Evolutionary conservation across 345 rosid species (phyloP), one percentile per base, ranked within the genome.

Genomic region (rapeseed (Brassica napus)): DNA sequence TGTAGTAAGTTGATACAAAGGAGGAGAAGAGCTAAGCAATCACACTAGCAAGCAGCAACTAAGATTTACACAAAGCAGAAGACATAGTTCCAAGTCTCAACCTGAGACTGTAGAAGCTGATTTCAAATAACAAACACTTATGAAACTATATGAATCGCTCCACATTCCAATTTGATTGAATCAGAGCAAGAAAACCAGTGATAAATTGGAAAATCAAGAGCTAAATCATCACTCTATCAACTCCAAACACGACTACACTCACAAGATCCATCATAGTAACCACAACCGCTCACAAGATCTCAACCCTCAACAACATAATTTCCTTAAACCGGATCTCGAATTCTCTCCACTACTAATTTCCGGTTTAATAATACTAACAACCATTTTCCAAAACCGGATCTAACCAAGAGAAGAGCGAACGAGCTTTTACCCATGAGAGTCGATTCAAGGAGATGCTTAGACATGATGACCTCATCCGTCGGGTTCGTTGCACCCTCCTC

Each of bases 381-480:
- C 2, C 3, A 26, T 18, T 8, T 0, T 11, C 0, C 10, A 32
- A 6, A 71, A 65, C 6, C 30, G 69, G 80, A 76, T 76, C 80
- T 12, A 71, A 44, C 15, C 52, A 18, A 26, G 0, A 73, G 60
- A 39, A 55, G 2, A 55, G 2, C 52, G 39, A 70, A 0, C 6
- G 44, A 75, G 73, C 57, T 72, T 72, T 39, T 39, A 94, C 98
- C 97, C 91, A 94, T 87, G 42, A 94, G 91, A 89, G 99, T 90
- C 66, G 92, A 86, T 80, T 95, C 97, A 12, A 93, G 96, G 69
- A 91, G 87, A 79, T 88, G 91, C 39, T 67, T 85, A 9, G 92
- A 85, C 91, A 93, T 85, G 71, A 95, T 87, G 34, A 91, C 92
- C 89, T 93, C 94, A 76, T 95, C 99, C 23, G 98, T 91, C 2